A percentile compares a stretch with the other conserved stretches of the same genome.
phyloP scores from a whole-genome alignment of 352 stramenopile genomes.

The Pythium brassicae region DNA sequence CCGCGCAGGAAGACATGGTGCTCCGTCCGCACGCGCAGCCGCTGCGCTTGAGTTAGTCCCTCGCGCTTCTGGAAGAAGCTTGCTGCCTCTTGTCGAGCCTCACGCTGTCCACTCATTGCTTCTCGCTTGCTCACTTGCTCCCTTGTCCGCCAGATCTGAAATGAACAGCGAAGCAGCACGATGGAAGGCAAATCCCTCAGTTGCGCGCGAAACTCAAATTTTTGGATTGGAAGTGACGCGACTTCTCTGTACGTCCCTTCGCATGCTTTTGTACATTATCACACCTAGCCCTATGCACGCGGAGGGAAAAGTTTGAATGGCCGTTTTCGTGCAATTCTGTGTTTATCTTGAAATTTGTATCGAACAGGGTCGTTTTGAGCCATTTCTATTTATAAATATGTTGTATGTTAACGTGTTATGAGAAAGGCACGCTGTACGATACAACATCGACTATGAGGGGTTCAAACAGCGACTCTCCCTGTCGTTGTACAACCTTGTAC shows the following conservation, averaged over 20 bases:
- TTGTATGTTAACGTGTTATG: no score
- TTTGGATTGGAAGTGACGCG: neutral
- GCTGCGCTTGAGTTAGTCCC: neutral
- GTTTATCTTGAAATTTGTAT: no score
- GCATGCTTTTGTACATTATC: neutral
- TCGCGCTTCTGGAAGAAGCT: neutral
- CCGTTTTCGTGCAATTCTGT: no score
- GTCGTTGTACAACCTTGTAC: no score
- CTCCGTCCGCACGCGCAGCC: neutral
- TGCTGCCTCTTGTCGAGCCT: neutral
- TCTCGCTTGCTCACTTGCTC: neutral
- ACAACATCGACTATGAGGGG: no score
- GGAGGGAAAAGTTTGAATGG: no score
- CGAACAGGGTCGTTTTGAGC: no score
- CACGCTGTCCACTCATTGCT: neutral
- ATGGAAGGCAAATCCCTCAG: neutral
- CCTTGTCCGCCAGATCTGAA: neutral
- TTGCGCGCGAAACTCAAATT: neutral
- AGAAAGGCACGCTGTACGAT: no score
- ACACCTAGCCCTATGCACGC: neutral
- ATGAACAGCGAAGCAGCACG: neutral
- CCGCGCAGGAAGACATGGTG: neutral
- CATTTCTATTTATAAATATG: no score
- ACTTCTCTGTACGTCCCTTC: neutral
- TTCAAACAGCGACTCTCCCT: no score